phyloP scores from a whole-genome alignment of 2,329 filamentous ascomycete species.

The Pseudopithomyces chartarum region DNA sequence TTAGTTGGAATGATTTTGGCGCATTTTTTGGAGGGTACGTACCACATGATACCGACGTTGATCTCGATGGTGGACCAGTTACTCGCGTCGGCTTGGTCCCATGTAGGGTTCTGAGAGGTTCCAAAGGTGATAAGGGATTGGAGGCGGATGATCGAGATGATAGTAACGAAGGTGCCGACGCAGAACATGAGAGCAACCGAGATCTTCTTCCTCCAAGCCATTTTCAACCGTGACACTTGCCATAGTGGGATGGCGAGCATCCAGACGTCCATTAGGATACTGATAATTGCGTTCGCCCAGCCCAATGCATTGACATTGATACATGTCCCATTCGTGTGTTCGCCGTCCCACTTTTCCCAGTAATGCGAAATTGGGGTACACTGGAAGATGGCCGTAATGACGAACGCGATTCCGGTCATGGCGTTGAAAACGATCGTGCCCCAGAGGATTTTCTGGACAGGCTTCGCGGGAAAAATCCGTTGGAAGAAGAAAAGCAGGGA shows the following conservation, averaged over 20 bases:
- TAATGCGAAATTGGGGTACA: constrained; percentile 35
- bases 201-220: constrained; percentile 40
- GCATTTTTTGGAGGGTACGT: neutral
- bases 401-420: constrained; percentile 22
- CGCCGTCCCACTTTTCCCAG: constrained; percentile 33
- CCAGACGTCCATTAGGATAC: constrained; percentile 31
- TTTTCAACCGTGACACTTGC: constrained; percentile 31
- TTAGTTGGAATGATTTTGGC: neutral
- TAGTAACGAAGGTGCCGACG: constrained; percentile 46
- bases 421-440: constrained; percentile 22
- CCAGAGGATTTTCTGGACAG: constrained; percentile 10
- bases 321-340: constrained; percentile 27
- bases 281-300: constrained; percentile 35
- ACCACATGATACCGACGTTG: constrained; percentile 51
- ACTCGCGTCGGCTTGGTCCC: constrained; percentile 47
- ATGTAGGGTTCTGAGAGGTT: constrained; percentile 47
- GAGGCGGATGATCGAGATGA: constrained; percentile 53
- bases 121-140: constrained; percentile 50
- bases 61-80: constrained; percentile 52
- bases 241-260: constrained; percentile 38
- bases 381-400: constrained; percentile 27
- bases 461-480: constrained; percentile 29
- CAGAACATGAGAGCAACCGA: constrained; percentile 40
- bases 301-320: constrained; percentile 37
- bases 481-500: constrained; percentile 29